Evolutionary conservation across 352 stramenopile genomes (phyloP).

Genomic region (Phytopythium chamaehyphon): DNA sequence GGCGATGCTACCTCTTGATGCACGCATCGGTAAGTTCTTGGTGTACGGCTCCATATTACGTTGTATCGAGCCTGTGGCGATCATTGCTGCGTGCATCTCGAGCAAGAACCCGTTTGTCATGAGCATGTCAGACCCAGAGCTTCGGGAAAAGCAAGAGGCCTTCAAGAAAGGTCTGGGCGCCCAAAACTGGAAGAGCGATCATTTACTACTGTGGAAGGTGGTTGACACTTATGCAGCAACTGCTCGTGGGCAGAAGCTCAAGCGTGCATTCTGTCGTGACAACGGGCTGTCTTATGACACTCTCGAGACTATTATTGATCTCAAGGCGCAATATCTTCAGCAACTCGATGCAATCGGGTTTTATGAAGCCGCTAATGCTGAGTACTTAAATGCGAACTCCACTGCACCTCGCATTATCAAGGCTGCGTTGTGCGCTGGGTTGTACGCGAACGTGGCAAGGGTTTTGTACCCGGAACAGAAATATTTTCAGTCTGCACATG

Average conservation of each 20-base stretch:
- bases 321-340: constrained; percentile 85
- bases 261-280: constrained; percentile 65
- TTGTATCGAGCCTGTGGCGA: constrained; percentile 78
- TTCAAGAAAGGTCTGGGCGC: constrained; percentile 65
- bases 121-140: constrained; percentile 61
- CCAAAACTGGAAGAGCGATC: constrained; percentile 67
- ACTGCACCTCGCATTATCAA: constrained; percentile 90
- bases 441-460: constrained; percentile 80
- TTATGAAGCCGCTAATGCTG: constrained; percentile 40
- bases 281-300: constrained; percentile 81
- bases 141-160: constrained; percentile 47
- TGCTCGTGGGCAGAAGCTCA: constrained; percentile 40
- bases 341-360: constrained; percentile 78
- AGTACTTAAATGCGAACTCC: constrained; percentile 57
- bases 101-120: constrained; percentile 78
- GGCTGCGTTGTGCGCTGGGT: constrained; percentile 70
- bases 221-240: constrained; percentile 58
- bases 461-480: constrained; percentile 91
- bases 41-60: constrained; percentile 86
- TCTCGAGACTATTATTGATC: constrained; percentile 90
- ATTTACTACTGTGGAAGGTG: constrained; percentile 74
- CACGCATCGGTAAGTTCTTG: constrained; percentile 84
- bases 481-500: constrained; percentile 92
- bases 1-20: constrained; percentile 79
- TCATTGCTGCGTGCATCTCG: constrained; percentile 78